Conservation (phyloP, 768 basidiomycete genomes). For the Boletus insuetus region DNA sequence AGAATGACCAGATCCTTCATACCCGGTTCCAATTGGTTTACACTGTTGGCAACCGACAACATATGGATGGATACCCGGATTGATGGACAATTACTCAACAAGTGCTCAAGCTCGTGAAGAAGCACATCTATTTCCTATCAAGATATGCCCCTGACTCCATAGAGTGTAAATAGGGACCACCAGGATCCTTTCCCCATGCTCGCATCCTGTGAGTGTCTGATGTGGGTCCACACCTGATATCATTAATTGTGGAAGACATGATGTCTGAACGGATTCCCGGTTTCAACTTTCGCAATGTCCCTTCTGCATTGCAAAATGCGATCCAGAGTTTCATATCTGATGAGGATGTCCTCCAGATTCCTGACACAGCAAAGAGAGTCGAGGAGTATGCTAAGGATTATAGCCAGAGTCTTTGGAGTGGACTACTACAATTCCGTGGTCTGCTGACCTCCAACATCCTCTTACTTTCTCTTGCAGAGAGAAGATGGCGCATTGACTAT, state of each 20-base stretch:
- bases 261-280: background rate
- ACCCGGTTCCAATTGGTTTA: no score
- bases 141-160: background rate
- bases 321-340: background rate
- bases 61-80: no score
- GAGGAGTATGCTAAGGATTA: background rate
- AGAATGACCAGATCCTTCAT: no score
- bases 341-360: background rate
- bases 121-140: background rate
- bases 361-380: background rate
- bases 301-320: background rate
- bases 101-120: slow-evolving; percentile 4
- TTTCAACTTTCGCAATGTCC: background rate
- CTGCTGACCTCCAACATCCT: no score
- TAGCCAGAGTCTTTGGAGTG: no score
- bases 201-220: background rate
- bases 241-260: background rate
- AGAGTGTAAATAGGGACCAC: background rate
- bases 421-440: no score
- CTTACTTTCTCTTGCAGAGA: no score
- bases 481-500: background rate
- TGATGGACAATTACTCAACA: no score
- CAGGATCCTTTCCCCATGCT: background rate
- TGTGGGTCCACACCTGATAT: background rate
- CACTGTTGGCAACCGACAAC: no score